A percentile compares a stretch with the other conserved stretches of the same genome.
Evolutionary conservation across 164 flowering plant species (phyloP).

Genomic region (Saururus chinensis): DNA sequence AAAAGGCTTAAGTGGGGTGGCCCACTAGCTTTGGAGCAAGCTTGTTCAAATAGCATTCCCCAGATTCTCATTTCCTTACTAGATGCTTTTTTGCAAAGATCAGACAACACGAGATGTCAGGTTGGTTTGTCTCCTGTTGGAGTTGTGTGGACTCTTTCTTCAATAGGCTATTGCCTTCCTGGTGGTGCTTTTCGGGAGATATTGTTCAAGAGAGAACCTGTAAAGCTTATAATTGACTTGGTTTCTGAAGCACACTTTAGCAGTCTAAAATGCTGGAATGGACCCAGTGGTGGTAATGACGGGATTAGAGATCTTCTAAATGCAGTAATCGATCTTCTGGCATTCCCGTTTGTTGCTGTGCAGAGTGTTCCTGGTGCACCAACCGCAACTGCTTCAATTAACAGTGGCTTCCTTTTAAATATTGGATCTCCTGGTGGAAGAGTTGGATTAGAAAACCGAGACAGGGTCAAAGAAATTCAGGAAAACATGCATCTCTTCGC

Average conservation of each 20-base stretch:
- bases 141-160: conserved; percentile 76
- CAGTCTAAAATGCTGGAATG: conserved; percentile 67
- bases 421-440: conserved; percentile 68
- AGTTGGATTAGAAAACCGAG: conserved; percentile 62
- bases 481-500: conserved; percentile 66
- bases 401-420: conserved; percentile 80
- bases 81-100: conserved; percentile 19
- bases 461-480: conserved; percentile 59
- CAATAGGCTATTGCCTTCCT: conserved; percentile 70
- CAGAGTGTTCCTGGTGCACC: conserved; percentile 68
- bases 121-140: conserved; percentile 77
- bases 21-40: conserved; percentile 74
- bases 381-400: conserved; percentile 79
- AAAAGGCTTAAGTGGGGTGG: conserved; percentile 81
- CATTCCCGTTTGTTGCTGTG: conserved; percentile 91
- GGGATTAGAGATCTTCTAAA: conserved; percentile 64
- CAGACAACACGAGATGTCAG: conserved; percentile 23
- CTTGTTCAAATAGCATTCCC: conserved; percentile 79
- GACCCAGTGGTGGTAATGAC: conserved; percentile 87
- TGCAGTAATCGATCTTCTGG: conserved; percentile 75
- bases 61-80: conserved; percentile 57
- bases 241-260: conserved; percentile 66
- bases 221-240: conserved; percentile 49
- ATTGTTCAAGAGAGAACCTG: conserved; percentile 46
- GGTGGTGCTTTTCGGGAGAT: conserved; percentile 82